Percentiles rank a stretch among this genome's conserved stretches.
These are phyloP conservation scores for Cutaneotrichosporon dermatis DNA, from an alignment of 1,284 basidiomycete genomes.

Conservation along the genomic window DNA sequence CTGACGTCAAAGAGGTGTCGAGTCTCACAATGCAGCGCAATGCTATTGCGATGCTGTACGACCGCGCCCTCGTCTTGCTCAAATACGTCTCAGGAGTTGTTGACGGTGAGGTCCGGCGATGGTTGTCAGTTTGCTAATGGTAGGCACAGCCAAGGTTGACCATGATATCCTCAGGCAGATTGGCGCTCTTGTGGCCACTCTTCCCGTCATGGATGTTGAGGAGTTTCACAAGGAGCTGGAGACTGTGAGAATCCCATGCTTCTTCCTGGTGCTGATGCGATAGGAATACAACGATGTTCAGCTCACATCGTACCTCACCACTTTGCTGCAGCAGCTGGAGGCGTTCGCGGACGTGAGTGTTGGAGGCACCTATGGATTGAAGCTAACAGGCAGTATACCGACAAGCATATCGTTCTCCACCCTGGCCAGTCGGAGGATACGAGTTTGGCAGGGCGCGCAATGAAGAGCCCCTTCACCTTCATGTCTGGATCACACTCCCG, in stretches of 20 bases:
- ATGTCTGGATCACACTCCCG: too few relatives aligned
- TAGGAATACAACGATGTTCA: constrained; percentile 96
- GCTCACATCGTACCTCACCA: constrained; percentile 79
- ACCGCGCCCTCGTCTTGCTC: constrained; percentile 76
- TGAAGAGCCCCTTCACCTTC: not conserved
- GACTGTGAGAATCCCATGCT: constrained; percentile 56
- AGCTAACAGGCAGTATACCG: constrained; percentile 27
- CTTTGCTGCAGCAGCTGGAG: constrained; percentile 80
- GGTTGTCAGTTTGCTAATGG: not conserved
- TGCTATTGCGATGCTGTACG: constrained; percentile 92
- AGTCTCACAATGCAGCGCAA: constrained; percentile 86
- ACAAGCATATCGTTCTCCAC: constrained; percentile 27
- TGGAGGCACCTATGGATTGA: too few relatives aligned
- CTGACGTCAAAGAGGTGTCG: constrained; percentile 64
- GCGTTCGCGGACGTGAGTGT: constrained; percentile 77
- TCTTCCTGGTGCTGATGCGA: not conserved
- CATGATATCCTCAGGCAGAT: constrained; percentile 77
- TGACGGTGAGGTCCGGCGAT: constrained; percentile 53
- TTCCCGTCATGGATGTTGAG: constrained; percentile 76
- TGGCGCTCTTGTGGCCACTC: constrained; percentile 75
- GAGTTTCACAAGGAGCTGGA: constrained; percentile 78
- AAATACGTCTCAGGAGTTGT: constrained; percentile 74
- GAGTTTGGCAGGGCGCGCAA: not conserved
- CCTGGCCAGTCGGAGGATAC: constrained; percentile 2
- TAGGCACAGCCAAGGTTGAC: constrained; percentile 66